Evolutionary conservation across 768 basidiomycete species (phyloP).

Genomic region (Lactarius trivialis): DNA sequence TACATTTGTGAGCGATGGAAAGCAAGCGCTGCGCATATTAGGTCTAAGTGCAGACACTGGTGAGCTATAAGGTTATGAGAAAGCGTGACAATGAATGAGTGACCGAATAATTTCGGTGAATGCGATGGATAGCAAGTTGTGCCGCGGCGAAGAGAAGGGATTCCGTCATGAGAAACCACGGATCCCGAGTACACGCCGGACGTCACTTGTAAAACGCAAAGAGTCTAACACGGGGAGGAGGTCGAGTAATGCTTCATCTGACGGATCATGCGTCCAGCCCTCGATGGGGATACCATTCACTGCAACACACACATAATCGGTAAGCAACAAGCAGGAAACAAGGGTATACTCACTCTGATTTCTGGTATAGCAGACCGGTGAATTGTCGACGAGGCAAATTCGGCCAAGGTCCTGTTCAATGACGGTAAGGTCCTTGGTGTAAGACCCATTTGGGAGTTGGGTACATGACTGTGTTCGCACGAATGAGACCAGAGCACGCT

Average conservation of each 20-base stretch:
- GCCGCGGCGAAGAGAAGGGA: background rate
- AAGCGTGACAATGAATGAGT: slow-evolving; percentile 10
- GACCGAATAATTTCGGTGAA: background rate
- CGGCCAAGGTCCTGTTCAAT: slow-evolving; percentile 88
- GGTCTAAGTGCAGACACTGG: slow-evolving; percentile 16
- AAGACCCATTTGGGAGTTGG: slow-evolving; percentile 85
- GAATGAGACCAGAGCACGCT: background rate
- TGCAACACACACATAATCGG: slow-evolving; percentile 30
- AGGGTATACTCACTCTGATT: slow-evolving; percentile 68
- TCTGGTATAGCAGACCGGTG: slow-evolving; percentile 83
- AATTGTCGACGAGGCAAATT: slow-evolving; percentile 94
- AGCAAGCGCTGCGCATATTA: slow-evolving; percentile 16
- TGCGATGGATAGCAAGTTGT: slow-evolving; percentile 1
- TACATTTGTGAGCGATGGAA: slow-evolving; percentile 19
- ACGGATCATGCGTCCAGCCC: slow-evolving; percentile 97
- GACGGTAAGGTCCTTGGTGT: slow-evolving; percentile 86
- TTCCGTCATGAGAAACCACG: slow-evolving; percentile 41
- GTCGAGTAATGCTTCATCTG: slow-evolving; percentile 94
- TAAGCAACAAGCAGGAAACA: background rate
- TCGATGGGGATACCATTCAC: slow-evolving; percentile 99
- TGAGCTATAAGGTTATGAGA: slow-evolving; percentile 21
- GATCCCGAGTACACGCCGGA: slow-evolving; percentile 83
- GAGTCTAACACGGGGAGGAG: slow-evolving; percentile 94
- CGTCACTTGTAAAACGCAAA: slow-evolving; percentile 91
- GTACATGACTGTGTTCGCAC: slow-evolving; percentile 69